Conservation (phyloP, 129 eudicot genomes). For the Tagetes erecta region DNA sequence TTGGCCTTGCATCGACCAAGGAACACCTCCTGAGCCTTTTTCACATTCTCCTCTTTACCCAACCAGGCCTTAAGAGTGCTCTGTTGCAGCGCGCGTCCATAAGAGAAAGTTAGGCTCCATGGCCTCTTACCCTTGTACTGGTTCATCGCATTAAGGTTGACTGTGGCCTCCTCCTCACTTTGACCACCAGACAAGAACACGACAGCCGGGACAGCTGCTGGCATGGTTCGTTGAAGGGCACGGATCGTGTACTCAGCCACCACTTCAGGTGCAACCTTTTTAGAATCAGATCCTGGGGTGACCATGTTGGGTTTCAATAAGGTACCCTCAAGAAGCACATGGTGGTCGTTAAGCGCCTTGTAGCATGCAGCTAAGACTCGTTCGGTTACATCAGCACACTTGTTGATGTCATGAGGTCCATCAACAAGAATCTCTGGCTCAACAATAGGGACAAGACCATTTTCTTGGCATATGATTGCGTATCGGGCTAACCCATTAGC, state of each 20-base stretch:
- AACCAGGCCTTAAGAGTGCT: conserved; percentile 62
- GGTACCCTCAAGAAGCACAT: conserved; percentile 64
- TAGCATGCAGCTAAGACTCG: conserved; percentile 60
- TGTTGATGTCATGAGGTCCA: conserved; percentile 59
- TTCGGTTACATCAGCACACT: conserved; percentile 57
- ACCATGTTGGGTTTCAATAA: conserved; percentile 72
- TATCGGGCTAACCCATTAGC: conserved; percentile 65
- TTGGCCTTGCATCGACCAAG: conserved; percentile 51
- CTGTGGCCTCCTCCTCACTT: conserved; percentile 61
- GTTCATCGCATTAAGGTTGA: conserved; percentile 61
- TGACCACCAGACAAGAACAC: conserved; percentile 67
- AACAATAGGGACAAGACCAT: conserved; percentile 59
- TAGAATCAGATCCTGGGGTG: conserved; percentile 59
- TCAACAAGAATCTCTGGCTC: conserved; percentile 68
- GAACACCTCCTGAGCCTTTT: conserved; percentile 48
- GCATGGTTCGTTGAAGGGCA: conserved; percentile 60
- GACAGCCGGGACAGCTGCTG: conserved; percentile 58
- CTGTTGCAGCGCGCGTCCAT: conserved; percentile 58
- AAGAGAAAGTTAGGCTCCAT: conserved; percentile 58
- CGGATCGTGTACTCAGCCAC: conserved; percentile 66
- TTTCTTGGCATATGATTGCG: conserved; percentile 67
- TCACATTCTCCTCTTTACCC: conserved; percentile 54
- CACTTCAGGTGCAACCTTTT: conserved; percentile 55
- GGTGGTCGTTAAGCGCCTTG: conserved; percentile 72
- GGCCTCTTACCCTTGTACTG: conserved; percentile 57